Evolutionary conservation across 495 filamentous ascomycete genomes (phyloP).

Genomic region (Hypoxylon fragiforme): DNA sequence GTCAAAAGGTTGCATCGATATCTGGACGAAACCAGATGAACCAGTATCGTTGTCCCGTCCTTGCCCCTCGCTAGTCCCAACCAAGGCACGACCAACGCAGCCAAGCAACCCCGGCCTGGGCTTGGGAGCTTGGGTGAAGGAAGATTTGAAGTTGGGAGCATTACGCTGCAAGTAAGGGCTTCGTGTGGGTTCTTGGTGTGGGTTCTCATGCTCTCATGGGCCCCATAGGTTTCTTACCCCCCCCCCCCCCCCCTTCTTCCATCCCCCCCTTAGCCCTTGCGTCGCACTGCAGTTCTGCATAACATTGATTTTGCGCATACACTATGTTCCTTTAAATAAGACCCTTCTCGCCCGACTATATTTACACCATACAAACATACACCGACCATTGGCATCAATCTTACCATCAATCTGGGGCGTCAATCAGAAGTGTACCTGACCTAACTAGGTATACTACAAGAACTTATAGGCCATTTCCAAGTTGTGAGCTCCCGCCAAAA

Average conservation of each 20-base stretch:
- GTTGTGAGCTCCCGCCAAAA: no score
- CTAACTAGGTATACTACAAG: no score
- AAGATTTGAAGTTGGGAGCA: conserved; percentile 5
- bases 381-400: conserved; percentile 1
- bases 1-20: conserved; percentile 17
- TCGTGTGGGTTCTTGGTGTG: neutral
- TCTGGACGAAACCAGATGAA: conserved; percentile 25
- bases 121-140: conserved; percentile 3
- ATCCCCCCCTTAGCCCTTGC: neutral
- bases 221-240: neutral
- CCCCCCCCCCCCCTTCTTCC: conserved; percentile 4
- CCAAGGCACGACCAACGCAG: neutral
- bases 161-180: no score
- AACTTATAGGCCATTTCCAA: conserved; percentile 5
- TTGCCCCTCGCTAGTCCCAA: conserved; percentile 29
- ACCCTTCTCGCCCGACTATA: conserved; percentile 29
- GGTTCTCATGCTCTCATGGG: no score
- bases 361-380: conserved; percentile 11
- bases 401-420: no score
- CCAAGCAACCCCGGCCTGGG: neutral
- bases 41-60: neutral
- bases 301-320: conserved; percentile 19
- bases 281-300: conserved; percentile 29
- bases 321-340: conserved; percentile 5
- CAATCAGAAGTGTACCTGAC: neutral